These are phyloP conservation scores for Fusarium sororula DNA, from an alignment of 2,329 filamentous ascomycete genomes.

Conservation along the genomic window DNA sequence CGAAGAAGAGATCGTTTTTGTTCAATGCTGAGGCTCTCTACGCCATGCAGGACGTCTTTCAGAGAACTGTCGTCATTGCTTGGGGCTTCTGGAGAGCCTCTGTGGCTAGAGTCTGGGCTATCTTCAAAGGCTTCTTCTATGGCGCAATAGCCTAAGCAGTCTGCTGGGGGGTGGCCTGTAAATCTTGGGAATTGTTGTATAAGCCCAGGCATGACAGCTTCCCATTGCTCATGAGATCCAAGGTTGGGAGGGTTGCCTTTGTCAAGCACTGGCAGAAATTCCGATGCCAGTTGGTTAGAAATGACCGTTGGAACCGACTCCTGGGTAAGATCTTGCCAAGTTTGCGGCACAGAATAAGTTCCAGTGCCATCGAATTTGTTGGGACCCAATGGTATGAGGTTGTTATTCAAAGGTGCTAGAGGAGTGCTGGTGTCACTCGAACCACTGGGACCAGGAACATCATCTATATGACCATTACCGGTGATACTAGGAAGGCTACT, in stretches of 20 bases:
- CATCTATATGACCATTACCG: not conserved
- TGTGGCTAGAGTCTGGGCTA: not conserved
- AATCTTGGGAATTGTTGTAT: not conserved
- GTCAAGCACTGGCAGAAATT: not conserved
- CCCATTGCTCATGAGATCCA: not conserved
- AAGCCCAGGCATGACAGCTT: not conserved
- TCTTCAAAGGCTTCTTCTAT: conserved; percentile 17
- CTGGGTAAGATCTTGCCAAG: not conserved
- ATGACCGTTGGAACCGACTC: not conserved
- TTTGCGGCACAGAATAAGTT: not conserved
- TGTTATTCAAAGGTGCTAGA: not conserved
- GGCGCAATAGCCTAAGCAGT: not conserved
- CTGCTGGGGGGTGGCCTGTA: not conserved
- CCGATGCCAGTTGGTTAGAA: not conserved
- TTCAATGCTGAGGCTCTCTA: conserved; percentile 24
- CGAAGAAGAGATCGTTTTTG: conserved; percentile 37
- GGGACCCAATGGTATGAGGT: not conserved
- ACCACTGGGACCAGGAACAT: not conserved
- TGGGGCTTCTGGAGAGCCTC: not conserved
- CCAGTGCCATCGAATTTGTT: not conserved
- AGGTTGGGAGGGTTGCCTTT: not conserved
- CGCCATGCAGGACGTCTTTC: conserved; percentile 17
- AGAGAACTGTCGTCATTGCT: conserved; percentile 7
- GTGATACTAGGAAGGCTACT: conserved; percentile 3
- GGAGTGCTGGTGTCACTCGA: not conserved